Conservation (phyloP, 2,329 filamentous ascomycete genomes). For the Diaporthe sp. region DNA sequence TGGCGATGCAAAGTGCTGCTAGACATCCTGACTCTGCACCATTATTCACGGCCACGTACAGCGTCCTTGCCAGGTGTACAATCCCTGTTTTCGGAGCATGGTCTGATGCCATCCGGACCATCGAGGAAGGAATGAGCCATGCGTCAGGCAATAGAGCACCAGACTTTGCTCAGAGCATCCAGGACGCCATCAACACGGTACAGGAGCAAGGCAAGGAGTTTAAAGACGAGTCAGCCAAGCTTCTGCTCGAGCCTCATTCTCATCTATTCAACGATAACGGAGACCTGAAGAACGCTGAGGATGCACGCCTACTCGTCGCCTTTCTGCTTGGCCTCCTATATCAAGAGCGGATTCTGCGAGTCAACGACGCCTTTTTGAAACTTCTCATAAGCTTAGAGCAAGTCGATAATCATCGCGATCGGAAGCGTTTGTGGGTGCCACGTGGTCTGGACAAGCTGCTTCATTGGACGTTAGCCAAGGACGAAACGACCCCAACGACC, state of each 20-base stretch:
- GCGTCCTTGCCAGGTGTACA: not conserved
- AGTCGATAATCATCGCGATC: not conserved
- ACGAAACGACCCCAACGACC: slow-evolving; percentile 46
- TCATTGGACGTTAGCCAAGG: not conserved
- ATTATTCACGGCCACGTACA: not conserved
- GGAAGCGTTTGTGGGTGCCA: not conserved
- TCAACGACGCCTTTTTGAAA: not conserved
- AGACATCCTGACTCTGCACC: not conserved
- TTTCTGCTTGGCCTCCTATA: slow-evolving; percentile 1
- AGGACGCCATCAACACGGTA: not conserved
- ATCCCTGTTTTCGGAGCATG: not conserved
- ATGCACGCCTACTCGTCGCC: not conserved
- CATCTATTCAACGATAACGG: not conserved
- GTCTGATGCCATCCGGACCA: not conserved
- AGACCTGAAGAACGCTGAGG: not conserved
- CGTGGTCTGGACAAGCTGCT: not conserved
- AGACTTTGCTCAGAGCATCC: not conserved
- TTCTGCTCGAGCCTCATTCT: not conserved
- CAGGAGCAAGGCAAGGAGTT: not conserved
- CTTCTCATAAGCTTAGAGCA: not conserved
- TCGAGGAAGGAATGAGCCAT: not conserved
- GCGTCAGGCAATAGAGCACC: not conserved
- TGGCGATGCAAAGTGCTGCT: not conserved
- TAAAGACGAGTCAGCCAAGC: not conserved
- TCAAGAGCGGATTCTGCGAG: not conserved